Evolutionary conservation across 352 stramenopile genomes (phyloP).

Genomic region (Phytophthora cactorum): DNA sequence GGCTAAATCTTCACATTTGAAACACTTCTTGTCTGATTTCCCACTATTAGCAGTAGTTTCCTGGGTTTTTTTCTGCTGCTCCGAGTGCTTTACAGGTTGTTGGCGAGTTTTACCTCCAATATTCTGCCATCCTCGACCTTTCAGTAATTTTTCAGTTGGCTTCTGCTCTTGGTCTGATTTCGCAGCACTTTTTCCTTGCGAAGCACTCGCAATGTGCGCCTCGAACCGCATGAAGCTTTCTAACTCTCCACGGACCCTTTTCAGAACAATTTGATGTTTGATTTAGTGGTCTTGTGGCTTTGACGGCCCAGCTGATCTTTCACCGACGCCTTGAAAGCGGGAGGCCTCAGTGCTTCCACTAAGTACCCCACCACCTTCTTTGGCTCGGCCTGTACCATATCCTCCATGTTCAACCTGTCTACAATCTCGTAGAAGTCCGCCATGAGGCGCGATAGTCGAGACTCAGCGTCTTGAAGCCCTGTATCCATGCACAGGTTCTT

Average conservation of each 20-base stretch:
- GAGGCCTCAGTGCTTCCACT: not conserved
- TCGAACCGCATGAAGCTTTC: constrained; percentile 2
- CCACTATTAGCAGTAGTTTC: not conserved
- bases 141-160: not conserved
- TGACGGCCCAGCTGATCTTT: not conserved
- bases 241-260: not conserved
- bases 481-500: constrained; percentile 12
- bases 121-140: not conserved
- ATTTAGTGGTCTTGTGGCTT: not conserved
- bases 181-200: not conserved
- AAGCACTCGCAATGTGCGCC: not conserved
- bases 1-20: constrained; percentile 7
- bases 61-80: not conserved
- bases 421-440: constrained; percentile 12
- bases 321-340: not conserved
- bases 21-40: constrained; percentile 1
- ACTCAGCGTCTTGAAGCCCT: constrained; percentile 9
- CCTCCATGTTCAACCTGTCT: constrained; percentile 8
- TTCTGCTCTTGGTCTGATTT: not conserved
- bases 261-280: not conserved
- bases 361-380: not conserved
- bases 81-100: not conserved
- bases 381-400: not conserved
- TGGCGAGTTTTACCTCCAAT: not conserved
- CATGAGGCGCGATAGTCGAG: constrained; percentile 11